A percentile compares a stretch with the other conserved stretches of the same genome.
Conservation (phyloP, 208 protist genomes). For the Crithidia mellificae region DNA sequence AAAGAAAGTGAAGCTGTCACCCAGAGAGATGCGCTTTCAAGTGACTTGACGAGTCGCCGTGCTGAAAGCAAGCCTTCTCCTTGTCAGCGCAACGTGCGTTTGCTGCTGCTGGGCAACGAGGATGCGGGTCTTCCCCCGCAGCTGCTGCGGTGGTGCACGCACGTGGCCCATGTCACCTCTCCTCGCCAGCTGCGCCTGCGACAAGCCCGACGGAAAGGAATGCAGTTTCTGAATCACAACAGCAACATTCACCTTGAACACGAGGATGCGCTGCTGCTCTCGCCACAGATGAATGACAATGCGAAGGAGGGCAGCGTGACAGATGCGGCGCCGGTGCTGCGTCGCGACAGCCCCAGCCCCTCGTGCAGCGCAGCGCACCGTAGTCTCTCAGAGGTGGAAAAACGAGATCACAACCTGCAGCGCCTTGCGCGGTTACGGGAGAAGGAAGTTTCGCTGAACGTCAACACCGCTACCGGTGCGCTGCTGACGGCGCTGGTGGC, state of each 20-base stretch:
- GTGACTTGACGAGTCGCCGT: too few relatives aligned
- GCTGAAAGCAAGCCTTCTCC: too few relatives aligned
- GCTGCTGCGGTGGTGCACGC: constrained; percentile 55
- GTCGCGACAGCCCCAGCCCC: too few relatives aligned
- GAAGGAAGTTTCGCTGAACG: constrained; percentile 79
- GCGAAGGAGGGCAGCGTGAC: too few relatives aligned
- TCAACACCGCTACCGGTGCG: constrained; percentile 71
- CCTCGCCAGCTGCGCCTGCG: constrained; percentile 39
- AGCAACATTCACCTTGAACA: background rate
- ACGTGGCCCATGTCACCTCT: constrained; percentile 61
- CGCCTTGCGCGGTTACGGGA: constrained; percentile 32
- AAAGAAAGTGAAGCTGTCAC: too few relatives aligned
- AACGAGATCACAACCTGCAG: constrained; percentile 18
- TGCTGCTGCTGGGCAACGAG: constrained; percentile 82
- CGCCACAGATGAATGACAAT: too few relatives aligned
- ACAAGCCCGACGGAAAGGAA: background rate
- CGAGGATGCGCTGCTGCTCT: too few relatives aligned
- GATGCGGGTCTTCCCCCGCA: constrained; percentile 51
- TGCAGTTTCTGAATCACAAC: background rate
- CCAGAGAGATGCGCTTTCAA: too few relatives aligned
- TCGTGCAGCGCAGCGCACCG: background rate
- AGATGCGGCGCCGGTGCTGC: too few relatives aligned
- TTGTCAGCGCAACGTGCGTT: constrained; percentile 24
- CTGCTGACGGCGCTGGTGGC: constrained; percentile 49
- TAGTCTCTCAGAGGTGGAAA: constrained; percentile 7